Conservation (phyloP, 2,329 filamentous ascomycete species). For the Epichloe brachyelytri region DNA sequence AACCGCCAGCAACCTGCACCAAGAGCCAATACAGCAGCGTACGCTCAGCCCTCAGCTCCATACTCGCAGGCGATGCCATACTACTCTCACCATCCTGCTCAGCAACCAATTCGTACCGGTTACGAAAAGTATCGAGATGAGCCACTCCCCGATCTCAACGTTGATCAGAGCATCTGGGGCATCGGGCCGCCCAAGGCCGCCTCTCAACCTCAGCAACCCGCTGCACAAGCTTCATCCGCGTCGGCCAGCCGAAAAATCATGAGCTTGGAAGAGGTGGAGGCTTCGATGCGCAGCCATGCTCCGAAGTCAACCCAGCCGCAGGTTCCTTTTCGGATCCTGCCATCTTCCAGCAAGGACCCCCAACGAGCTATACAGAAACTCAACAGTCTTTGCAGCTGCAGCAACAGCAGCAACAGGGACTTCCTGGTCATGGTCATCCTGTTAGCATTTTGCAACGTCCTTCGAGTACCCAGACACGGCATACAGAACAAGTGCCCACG, state of each 20-base stretch:
- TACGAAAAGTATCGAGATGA: slow-evolving; percentile 88
- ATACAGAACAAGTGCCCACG: slow-evolving; percentile 14
- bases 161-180: slow-evolving; percentile 89
- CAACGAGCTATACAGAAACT: slow-evolving; percentile 12
- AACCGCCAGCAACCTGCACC: slow-evolving; percentile 56
- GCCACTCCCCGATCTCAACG: slow-evolving; percentile 79
- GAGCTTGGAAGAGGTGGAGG: slow-evolving; percentile 95
- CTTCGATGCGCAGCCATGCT: slow-evolving; percentile 66
- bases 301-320: slow-evolving; percentile 31
- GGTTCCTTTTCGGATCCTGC: slow-evolving; percentile 20
- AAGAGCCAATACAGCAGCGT: slow-evolving; percentile 15
- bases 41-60: slow-evolving; percentile 19
- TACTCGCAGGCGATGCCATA: slow-evolving; percentile 20
- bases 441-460: slow-evolving; percentile 45
- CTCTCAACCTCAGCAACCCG: slow-evolving; percentile 17
- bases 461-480: slow-evolving; percentile 23
- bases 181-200: slow-evolving; percentile 43
- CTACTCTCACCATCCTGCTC: slow-evolving; percentile 24
- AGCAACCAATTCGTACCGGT: slow-evolving; percentile 59
- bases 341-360: slow-evolving; percentile 14
- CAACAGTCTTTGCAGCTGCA: slow-evolving; percentile 10
- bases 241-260: slow-evolving; percentile 59
- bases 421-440: slow-evolving; percentile 31
- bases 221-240: slow-evolving; percentile 13
- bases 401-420: slow-evolving; percentile 16